Evolutionary conservation across 2,329 filamentous ascomycete species (phyloP).

Genomic region (Verticillium nonalfalfae): DNA sequence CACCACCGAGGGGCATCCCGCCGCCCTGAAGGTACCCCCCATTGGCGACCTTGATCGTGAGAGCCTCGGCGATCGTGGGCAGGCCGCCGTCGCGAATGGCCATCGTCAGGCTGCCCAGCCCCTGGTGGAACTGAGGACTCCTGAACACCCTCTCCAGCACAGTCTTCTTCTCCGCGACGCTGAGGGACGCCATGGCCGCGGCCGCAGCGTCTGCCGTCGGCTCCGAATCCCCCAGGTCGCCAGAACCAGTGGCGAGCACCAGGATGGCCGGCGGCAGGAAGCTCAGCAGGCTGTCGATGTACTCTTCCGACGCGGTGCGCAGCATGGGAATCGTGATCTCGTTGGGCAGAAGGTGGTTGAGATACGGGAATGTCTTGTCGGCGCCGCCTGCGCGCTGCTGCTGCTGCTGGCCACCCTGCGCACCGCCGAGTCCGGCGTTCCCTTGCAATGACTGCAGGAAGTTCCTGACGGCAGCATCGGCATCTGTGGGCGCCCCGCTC

Average conservation of each 20-base stretch:
- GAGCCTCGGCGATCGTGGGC: slow-evolving; percentile 80
- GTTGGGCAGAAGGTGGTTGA: slow-evolving; percentile 78
- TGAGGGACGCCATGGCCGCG: slow-evolving; percentile 68
- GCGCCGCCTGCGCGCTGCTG: slow-evolving; percentile 20
- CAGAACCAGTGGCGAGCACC: slow-evolving; percentile 62
- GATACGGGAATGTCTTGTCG: slow-evolving; percentile 68
- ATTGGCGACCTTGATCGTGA: slow-evolving; percentile 74
- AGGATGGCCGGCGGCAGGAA: slow-evolving; percentile 76
- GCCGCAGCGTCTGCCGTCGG: slow-evolving; percentile 62
- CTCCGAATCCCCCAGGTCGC: slow-evolving; percentile 53
- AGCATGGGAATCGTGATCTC: slow-evolving; percentile 73
- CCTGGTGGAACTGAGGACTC: slow-evolving; percentile 88
- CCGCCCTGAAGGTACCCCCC: slow-evolving; percentile 75
- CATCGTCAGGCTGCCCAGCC: slow-evolving; percentile 75
- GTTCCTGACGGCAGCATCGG: slow-evolving; percentile 75
- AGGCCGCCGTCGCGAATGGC: slow-evolving; percentile 86
- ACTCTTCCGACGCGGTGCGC: slow-evolving; percentile 54
- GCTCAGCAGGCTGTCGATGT: slow-evolving; percentile 68
- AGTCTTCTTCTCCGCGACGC: slow-evolving; percentile 68
- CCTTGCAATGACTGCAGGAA: slow-evolving; percentile 78
- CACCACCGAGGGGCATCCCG: slow-evolving; percentile 78
- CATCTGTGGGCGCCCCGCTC: slow-evolving; percentile 40
- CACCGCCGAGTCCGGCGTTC: slow-evolving; percentile 32
- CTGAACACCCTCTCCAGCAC: slow-evolving; percentile 77
- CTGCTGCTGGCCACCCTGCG: slow-evolving; percentile 21